Evolutionary conservation across 2,329 filamentous ascomycete species (phyloP).

Genomic region (Penicillium sp.): DNA sequence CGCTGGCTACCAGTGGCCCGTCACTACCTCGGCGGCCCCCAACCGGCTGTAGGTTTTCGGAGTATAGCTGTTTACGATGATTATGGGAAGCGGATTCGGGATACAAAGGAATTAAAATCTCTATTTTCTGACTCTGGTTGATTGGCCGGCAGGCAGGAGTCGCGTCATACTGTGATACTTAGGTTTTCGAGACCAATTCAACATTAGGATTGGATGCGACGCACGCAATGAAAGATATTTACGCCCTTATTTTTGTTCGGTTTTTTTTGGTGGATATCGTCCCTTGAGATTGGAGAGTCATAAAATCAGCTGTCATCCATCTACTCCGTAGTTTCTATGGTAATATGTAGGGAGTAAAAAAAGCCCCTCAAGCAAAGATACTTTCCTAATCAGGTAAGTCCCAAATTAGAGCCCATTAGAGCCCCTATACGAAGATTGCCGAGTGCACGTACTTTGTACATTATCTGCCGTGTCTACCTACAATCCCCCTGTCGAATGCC

Average conservation of each 20-base stretch:
- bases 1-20: constrained; percentile 92
- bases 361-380: neutral
- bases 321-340: too few species aligned
- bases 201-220: constrained; percentile 12
- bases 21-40: constrained; percentile 63
- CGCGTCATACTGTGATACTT: constrained; percentile 13
- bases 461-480: neutral
- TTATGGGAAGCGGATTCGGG: constrained; percentile 22
- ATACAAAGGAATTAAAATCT: constrained; percentile 27
- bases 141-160: constrained; percentile 13
- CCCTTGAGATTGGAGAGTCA: neutral
- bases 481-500: neutral
- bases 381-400: neutral
- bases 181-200: constrained; percentile 1
- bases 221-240: constrained; percentile 17
- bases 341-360: neutral
- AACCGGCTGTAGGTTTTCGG: constrained; percentile 70
- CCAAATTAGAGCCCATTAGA: neutral
- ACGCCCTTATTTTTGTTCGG: constrained; percentile 3
- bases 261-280: neutral
- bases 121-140: constrained; percentile 12
- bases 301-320: neutral
- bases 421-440: neutral
- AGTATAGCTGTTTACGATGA: constrained; percentile 24
- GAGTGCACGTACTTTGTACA: neutral